A percentile compares a stretch with the other conserved stretches of the same genome.
Evolutionary conservation across 495 filamentous ascomycete genomes (phyloP).

Genomic region (Podospora pseudopauciseta): DNA sequence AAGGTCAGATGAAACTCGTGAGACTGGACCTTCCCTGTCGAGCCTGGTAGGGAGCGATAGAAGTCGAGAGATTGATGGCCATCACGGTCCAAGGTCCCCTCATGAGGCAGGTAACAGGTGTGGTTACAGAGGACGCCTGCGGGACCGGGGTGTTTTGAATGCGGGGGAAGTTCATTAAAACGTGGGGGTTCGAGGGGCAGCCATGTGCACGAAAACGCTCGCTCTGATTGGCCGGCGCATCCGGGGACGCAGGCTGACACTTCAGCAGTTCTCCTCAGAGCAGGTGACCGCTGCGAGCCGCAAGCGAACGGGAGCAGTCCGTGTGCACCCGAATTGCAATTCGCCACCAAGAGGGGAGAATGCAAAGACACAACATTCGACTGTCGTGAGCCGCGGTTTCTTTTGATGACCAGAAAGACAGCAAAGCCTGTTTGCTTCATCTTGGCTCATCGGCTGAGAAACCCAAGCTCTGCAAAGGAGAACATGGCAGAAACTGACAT

Average conservation of each 20-base stretch:
- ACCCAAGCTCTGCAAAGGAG: too few species aligned
- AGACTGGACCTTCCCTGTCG: not conserved
- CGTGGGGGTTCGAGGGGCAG: not conserved
- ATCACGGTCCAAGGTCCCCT: not conserved
- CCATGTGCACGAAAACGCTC: not conserved
- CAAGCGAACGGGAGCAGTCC: conserved; percentile 3
- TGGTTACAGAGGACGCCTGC: not conserved
- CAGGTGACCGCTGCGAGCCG: not conserved
- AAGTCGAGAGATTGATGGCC: not conserved
- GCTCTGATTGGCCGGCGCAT: not conserved
- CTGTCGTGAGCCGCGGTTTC: not conserved
- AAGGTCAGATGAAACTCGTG: not conserved
- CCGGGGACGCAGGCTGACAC: not conserved
- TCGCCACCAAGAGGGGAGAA: conserved; percentile 9
- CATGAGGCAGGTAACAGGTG: not conserved
- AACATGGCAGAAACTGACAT: not conserved
- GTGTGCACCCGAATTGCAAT: conserved; percentile 5
- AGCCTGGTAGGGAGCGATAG: not conserved
- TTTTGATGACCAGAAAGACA: not conserved
- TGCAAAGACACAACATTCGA: not conserved
- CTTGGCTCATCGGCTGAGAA: not conserved
- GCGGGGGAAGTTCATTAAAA: not conserved
- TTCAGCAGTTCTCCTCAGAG: not conserved
- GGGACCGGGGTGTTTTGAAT: not conserved
- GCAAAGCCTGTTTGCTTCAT: not conserved